Evolutionary conservation across 768 basidiomycete species (phyloP), one percentile per base, ranked within the genome.

Genomic region (Porphyrellus cyaneotinctus): DNA sequence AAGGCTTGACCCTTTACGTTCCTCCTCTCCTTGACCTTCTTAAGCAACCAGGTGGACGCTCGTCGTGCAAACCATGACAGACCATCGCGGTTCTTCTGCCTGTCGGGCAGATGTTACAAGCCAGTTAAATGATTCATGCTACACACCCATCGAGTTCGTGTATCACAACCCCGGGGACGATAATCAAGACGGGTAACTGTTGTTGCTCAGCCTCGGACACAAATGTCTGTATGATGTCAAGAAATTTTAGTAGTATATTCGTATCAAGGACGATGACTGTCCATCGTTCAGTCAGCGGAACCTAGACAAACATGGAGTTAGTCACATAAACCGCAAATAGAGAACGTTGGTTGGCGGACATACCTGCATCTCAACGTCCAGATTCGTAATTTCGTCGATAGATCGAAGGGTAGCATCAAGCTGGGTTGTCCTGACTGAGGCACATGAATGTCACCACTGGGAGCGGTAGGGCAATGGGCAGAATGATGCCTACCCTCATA

Each of bases 341-440:
- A 18, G 14, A 31, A 22, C 23, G 32, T 24, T 14, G 17, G 37
- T 26, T 32, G 31, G n/a, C 41, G 24, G 20, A 58, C 78, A 60
- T 60, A 85, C 87, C 74, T 78, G 78, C 86, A 87, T 87, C 59
- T 88, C 86, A 14, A 88, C 78, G 74, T 88, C 87, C 61, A 76
- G 72, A 59, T 83, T 83, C 32, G 80, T 79, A 38, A 81, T 72
- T 58, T 78, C 67, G 47, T 81, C 77, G 59, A 86, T 78, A 43
- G 71, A 72, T 58, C 71, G 70, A 14, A 85, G 72, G 6, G 81
- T 81, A 22, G 72, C 61, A 60, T 72, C 64, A 4, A 64, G 56
- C 15, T 57, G 53, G 33, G 52, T 37, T 42, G 41, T 26, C 38
- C 51, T 28, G 9, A 38, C 61, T 65, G 51, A 22, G 42, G 43